A percentile compares a stretch with the other conserved stretches of the same genome.
Evolutionary conservation across 441 rosid genomes (phyloP).

Genomic region (Theobroma grandiflorum): DNA sequence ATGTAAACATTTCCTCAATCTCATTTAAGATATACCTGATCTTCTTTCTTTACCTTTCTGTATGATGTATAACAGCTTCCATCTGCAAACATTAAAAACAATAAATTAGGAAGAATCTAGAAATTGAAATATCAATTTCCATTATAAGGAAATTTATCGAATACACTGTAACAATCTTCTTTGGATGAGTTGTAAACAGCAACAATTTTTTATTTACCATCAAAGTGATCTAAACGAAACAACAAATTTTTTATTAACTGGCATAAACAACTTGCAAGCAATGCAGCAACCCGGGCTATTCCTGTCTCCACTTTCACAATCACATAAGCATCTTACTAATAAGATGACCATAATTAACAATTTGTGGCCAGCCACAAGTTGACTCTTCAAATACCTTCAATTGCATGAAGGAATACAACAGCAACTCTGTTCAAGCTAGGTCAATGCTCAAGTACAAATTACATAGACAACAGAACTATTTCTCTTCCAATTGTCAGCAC

Average conservation of each 20-base stretch:
- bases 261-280: neutral
- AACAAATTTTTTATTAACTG: neutral
- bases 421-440: neutral
- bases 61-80: neutral
- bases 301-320: slow-evolving; percentile 2
- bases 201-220: neutral
- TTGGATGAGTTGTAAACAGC: neutral
- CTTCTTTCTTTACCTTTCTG: slow-evolving; percentile 18
- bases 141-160: neutral
- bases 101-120: slow-evolving; percentile 33
- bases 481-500: neutral
- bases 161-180: slow-evolving; percentile 16
- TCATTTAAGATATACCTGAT: slow-evolving; percentile 3
- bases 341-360: slow-evolving; percentile 3
- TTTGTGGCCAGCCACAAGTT: neutral
- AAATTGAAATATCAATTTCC: slow-evolving; percentile 23
- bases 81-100: slow-evolving; percentile 42
- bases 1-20: slow-evolving; percentile 8
- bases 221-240: slow-evolving; percentile 2
- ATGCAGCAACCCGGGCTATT: neutral
- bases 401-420: neutral
- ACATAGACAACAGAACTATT: neutral
- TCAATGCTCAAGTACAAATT: neutral
- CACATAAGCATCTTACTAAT: neutral
- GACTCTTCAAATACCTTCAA: neutral